Base-by-base conservation (phyloP, 139 green algal species). In the Pseudopediastrum boryanum region DNA sequence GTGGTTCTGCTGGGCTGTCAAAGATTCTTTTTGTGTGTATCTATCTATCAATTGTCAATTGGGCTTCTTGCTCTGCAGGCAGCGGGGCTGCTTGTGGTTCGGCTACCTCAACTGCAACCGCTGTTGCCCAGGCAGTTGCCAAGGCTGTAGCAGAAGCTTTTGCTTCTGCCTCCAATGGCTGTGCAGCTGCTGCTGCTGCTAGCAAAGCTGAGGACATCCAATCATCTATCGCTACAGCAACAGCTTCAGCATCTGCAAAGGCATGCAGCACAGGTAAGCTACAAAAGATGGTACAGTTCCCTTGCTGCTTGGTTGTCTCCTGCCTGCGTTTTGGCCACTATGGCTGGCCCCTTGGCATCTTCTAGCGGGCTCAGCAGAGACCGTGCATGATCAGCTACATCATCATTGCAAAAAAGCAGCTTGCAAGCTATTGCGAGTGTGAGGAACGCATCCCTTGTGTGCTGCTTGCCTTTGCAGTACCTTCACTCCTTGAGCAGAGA, bases 21-120 rank as follows among this genome's bases (percentile, higher is more conserved):
- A 31, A 6, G n/a, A n/a, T n/a, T 33, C 27, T 33, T 25, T n/a
- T 35, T 62, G 58, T n/a, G n/a, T n/a, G n/a, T n/a, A n/a, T n/a
- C n/a, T n/a, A n/a, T n/a, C n/a, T n/a, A n/a, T n/a, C n/a, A n/a
- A n/a, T n/a, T n/a, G n/a, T n/a, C n/a, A n/a, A n/a, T n/a, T n/a
- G n/a, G n/a, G n/a, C n/a, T n/a, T n/a, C 58, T 66, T 64, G 2
- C 29, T 50, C n/a, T 77, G 69, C 69, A 77, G 69, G 69, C 3
- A 46, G 2, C n/a, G 69, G 69, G 8, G 44, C 27, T 5, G 69
- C 48, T 33, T 77, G 69, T n/a, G 69, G 48, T 33, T 25, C 33
- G 48, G 69, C 69, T 21, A 33, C 31, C 31, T 48, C 69, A 10
- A 48, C 44, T n/a, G 69, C 69, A 31, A 39, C 31, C 9, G 69